Conservation (phyloP, 768 basidiomycete genomes). For the Lepiota venenata region DNA sequence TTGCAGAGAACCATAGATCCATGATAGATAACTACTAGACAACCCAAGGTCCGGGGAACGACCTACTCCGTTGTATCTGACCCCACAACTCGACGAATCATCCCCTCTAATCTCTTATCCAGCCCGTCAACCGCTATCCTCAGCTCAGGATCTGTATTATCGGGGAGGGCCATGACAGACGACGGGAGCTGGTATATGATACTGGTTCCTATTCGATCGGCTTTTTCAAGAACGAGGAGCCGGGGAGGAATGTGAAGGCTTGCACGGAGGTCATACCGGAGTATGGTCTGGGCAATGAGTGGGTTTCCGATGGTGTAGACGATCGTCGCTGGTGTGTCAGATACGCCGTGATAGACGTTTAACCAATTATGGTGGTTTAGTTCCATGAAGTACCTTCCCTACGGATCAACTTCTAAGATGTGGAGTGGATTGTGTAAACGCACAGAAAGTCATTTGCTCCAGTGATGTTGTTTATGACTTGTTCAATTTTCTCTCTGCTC, state of each 20-base stretch:
- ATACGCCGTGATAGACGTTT: constrained; percentile 23
- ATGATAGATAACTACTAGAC: neutral
- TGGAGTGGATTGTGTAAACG: constrained; percentile 15
- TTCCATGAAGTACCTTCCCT: constrained; percentile 38
- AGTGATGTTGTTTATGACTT: constrained; percentile 25
- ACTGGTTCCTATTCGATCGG: constrained; percentile 32
- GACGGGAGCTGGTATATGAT: constrained; percentile 48
- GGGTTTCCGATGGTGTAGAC: constrained; percentile 53
- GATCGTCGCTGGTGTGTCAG: constrained; percentile 25
- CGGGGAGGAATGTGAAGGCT: constrained; percentile 44
- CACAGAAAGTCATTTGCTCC: constrained; percentile 43
- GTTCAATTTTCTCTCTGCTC: constrained; percentile 35
- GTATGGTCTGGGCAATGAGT: constrained; percentile 41
- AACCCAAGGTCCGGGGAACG: constrained; percentile 1
- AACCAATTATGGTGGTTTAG: constrained; percentile 34
- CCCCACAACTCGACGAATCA: constrained; percentile 30
- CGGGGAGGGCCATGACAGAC: constrained; percentile 33
- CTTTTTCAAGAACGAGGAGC: constrained; percentile 39
- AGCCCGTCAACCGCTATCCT: constrained; percentile 29
- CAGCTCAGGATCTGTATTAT: constrained; percentile 24
- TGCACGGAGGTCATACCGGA: constrained; percentile 36
- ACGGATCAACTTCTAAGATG: neutral
- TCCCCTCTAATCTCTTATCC: constrained; percentile 40
- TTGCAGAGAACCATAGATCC: neutral
- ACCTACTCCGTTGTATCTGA: neutral